These are phyloP conservation scores for Russula vinacea DNA, from an alignment of 768 basidiomycete genomes.

Conservation along the genomic window DNA sequence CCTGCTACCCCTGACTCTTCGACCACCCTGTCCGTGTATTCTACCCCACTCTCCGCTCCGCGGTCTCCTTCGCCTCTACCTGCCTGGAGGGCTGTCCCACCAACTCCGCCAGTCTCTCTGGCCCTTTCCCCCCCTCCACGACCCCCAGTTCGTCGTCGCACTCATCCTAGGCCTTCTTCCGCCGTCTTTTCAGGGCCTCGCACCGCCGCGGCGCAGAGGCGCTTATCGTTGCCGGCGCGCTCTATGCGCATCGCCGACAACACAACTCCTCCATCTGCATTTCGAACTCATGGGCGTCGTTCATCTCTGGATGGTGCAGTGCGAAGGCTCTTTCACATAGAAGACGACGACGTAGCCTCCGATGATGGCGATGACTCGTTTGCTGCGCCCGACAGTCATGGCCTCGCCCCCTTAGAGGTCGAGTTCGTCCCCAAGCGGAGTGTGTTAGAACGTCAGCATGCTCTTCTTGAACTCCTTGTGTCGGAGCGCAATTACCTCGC, in stretches of 20 bases:
- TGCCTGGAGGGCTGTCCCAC: conserved; percentile 28
- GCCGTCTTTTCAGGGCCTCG: conserved; percentile 6
- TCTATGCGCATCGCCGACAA: neutral
- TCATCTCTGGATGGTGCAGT: conserved; percentile 19
- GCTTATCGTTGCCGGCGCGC: conserved; percentile 22
- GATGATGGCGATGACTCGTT: conserved; percentile 36
- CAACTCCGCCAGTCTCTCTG: conserved; percentile 26
- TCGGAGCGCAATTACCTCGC: conserved; percentile 82
- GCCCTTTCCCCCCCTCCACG: conserved; percentile 16
- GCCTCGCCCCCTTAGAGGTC: conserved; percentile 2
- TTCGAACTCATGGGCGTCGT: conserved; percentile 17
- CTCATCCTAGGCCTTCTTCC: conserved; percentile 26
- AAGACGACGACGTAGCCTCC: conserved; percentile 35
- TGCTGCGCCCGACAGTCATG: conserved; percentile 3
- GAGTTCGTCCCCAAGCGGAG: conserved; percentile 19
- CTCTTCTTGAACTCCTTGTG: conserved; percentile 77
- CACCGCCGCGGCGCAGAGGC: conserved; percentile 10
- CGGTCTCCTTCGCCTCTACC: conserved; percentile 21
- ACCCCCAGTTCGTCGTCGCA: conserved; percentile 21
- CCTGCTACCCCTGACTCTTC: conserved; percentile 20
- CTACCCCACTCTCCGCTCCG: conserved; percentile 17
- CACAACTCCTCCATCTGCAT: conserved; percentile 13
- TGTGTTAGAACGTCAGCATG: conserved; percentile 49
- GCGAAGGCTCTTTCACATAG: conserved; percentile 37
- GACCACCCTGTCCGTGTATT: conserved; percentile 15